These are phyloP conservation scores for Tetrastigma voinierianum DNA, from an alignment of 164 flowering plant genomes.

Conservation along the genomic window DNA sequence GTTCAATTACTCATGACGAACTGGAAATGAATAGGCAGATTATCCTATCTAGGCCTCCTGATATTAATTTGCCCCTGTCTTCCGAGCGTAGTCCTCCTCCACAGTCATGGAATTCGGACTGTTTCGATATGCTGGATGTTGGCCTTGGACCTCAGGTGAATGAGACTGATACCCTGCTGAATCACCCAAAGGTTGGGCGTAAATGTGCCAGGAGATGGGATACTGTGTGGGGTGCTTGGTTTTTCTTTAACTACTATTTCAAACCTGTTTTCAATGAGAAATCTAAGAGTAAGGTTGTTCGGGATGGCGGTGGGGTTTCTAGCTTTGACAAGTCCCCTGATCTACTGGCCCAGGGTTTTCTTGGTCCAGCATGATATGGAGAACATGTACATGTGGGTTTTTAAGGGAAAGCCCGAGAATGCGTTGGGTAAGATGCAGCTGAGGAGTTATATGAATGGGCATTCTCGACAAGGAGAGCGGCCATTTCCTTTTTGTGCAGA, in stretches of 20 bases:
- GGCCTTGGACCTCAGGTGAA: slow-evolving; percentile 19
- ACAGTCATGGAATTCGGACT: slow-evolving; percentile 18
- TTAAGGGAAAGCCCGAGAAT: slow-evolving; percentile 37
- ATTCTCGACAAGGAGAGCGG: slow-evolving; percentile 32
- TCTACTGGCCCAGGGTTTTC: slow-evolving; percentile 25
- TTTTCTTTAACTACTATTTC: slow-evolving; percentile 34
- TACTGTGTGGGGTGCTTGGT: slow-evolving; percentile 42
- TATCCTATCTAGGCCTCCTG: slow-evolving; percentile 21
- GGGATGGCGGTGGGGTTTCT: slow-evolving; percentile 28
- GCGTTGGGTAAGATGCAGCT: slow-evolving; percentile 44
- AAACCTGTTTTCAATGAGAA: slow-evolving; percentile 38
- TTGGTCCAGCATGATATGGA: slow-evolving; percentile 46
- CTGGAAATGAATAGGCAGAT: slow-evolving; percentile 18
- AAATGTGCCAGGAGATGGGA: slow-evolving; percentile 29
- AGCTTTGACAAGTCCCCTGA: slow-evolving; percentile 33
- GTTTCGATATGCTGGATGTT: slow-evolving; percentile 25
- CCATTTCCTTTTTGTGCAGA: slow-evolving; percentile 35
- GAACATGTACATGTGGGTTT: slow-evolving; percentile 46
- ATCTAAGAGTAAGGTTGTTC: slow-evolving; percentile 22
- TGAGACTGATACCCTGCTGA: slow-evolving; percentile 17
- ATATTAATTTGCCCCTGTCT: slow-evolving; percentile 27
- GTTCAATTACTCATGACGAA: slow-evolving; percentile 21
- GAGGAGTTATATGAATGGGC: slow-evolving; percentile 43
- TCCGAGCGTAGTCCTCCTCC: slow-evolving; percentile 23
- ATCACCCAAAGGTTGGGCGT: slow-evolving; percentile 22